Base-by-base conservation (phyloP, 768 basidiomycete genomes). In the Lepiota venenata region DNA sequence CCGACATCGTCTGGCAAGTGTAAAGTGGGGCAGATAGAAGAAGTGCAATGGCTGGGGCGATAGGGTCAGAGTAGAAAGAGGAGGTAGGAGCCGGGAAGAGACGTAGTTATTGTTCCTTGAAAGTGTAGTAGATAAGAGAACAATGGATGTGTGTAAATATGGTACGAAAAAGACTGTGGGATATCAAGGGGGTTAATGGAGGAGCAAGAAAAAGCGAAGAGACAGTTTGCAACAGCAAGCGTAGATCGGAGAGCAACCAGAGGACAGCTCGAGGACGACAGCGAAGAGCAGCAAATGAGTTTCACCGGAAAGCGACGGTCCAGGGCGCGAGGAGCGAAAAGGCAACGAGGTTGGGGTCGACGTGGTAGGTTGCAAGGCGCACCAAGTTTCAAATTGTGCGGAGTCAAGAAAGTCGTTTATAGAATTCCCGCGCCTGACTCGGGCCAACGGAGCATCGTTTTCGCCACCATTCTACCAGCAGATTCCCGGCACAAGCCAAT, bases 1-100 rank as follows among this genome's bases (percentile, higher is more conserved):
- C 77, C 59, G 79, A 76, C 81, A 81, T 80, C 47, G 51, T 52
- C 46, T 45, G 38, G 20, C 43, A n/a, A 56, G 41, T 32, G 52
- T 48, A 38, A 48, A 55, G 47, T 32, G 44, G 38, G 40, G 35
- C 39, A 40, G 21, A 47, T 46, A 47, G 48, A 45, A 57, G 53
- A 27, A 53, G 55, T 35, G 55, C 49, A 42, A 50, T 43, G 52
- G 51, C 48, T 45, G 42, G 32, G 37, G 46, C 44, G 47, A 52
- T 29, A 32, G 29, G 38, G 55, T 18, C 39, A 20, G 43, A 35
- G n/a, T 45, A 25, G 35, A 12, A 14, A 16, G 46, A 11, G 35
- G 32, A 47, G 11, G n/a, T 20, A 25, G 20, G 20, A 4, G 51
- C 20, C 32, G 36, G n/a, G 22, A 45, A 45, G 27, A 48, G 8